Evolutionary conservation across 192 early-diverging fungal genomes (phyloP), one percentile per base, ranked within the genome.

Genomic region (Phycomyces blakesleeanus): DNA sequence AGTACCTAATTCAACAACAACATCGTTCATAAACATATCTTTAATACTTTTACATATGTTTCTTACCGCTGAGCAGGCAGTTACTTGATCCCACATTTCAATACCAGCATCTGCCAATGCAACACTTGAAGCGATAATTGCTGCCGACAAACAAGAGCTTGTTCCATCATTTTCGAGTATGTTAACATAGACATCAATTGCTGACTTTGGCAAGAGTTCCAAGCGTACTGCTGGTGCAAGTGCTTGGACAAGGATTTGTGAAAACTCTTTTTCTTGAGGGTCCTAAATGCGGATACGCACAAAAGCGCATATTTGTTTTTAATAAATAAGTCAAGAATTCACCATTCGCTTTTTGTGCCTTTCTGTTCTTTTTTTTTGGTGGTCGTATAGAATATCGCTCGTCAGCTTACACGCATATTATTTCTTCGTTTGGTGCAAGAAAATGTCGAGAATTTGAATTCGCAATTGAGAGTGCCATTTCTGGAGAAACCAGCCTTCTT

Each of bases 21-120:
- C n/a, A n/a, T n/a, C n/a, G n/a, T n/a, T n/a, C n/a, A 49, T 20
- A 49, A 49, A 49, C 10, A 49, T 11, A 49, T 11, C 3, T 49
- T n/a, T n/a, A n/a, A 11, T 49, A 11, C 20, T 18, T 49, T 5
- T 49, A 2, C 20, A 49, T 55, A 9, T 26, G 24, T n/a, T 0
- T 42, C 71, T 61, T 80, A 85, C 85, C n/a, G 84, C 86, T 12
- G 90, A 79, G 57, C 81, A 85, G 12, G 83, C 91, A 7, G 86
- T 84, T 7, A 94, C 91, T n/a, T 79, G 70, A 73, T 94, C 92
- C 44, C 76, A 62, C 90, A 94, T 92, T 68, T 93, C 90, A 56
- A 94, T 90, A 15, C 91, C 91, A 12, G 92, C 91, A 76, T 94
- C 89, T 10, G 90, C 88, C 12, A 94, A 58, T 0, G 85, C 85